Conservation (phyloP, 2,329 filamentous ascomycete species). For the Talaromyces sp. region DNA sequence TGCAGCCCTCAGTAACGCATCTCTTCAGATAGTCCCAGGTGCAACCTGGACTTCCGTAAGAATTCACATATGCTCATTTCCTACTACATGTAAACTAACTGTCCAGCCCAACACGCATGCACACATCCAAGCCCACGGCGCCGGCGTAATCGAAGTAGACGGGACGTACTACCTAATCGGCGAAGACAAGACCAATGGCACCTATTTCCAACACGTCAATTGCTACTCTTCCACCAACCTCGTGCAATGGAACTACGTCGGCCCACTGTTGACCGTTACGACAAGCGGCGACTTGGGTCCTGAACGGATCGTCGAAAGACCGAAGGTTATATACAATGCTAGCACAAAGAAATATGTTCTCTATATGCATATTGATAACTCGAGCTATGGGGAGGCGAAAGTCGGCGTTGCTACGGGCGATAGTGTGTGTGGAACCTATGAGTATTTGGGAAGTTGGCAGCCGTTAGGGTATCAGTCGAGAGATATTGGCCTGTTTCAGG, state of each 20-base stretch:
- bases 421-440: slow-evolving; percentile 60
- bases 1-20: neutral
- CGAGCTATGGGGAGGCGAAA: slow-evolving; percentile 60
- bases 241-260: slow-evolving; percentile 62
- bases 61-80: slow-evolving; percentile 33
- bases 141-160: slow-evolving; percentile 58
- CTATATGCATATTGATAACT: slow-evolving; percentile 65
- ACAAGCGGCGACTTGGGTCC: slow-evolving; percentile 58
- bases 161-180: slow-evolving; percentile 65
- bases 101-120: slow-evolving; percentile 6
- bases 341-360: slow-evolving; percentile 64
- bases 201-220: slow-evolving; percentile 61
- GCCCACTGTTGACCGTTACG: slow-evolving; percentile 56
- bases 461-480: slow-evolving; percentile 53
- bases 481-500: slow-evolving; percentile 61
- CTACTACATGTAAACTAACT: neutral
- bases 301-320: slow-evolving; percentile 62
- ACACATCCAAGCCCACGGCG: slow-evolving; percentile 65
- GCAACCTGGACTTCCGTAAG: slow-evolving; percentile 47
- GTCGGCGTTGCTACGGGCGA: slow-evolving; percentile 61
- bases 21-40: slow-evolving; percentile 35
- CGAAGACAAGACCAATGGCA: slow-evolving; percentile 65
- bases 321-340: slow-evolving; percentile 67
- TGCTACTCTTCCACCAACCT: slow-evolving; percentile 64
- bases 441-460: slow-evolving; percentile 41